These are phyloP conservation scores for Vaccinium darrowii DNA, from an alignment of 148 eudicot genomes.

Conservation along the genomic window DNA sequence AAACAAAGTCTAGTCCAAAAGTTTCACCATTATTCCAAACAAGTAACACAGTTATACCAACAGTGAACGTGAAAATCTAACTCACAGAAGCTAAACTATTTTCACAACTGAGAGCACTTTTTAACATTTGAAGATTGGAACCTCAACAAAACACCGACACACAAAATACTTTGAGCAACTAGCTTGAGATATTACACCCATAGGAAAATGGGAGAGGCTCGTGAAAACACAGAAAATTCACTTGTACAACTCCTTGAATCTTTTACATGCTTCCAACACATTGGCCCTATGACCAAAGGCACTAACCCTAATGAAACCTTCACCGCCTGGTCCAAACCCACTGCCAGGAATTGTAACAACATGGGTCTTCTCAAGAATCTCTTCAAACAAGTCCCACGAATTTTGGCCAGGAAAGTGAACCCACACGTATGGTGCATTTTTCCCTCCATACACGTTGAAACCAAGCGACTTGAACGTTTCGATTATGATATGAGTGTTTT, in stretches of 20 bases:
- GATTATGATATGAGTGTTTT: slow-evolving; percentile 60
- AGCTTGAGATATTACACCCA: not conserved
- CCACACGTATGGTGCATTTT: slow-evolving; percentile 89
- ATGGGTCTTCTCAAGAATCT: slow-evolving; percentile 69
- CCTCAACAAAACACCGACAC: not conserved
- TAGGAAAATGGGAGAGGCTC: not conserved
- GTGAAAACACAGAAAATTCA: slow-evolving; percentile 19
- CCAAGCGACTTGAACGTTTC: slow-evolving; percentile 59
- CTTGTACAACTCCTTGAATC: slow-evolving; percentile 88
- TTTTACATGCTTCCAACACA: slow-evolving; percentile 81
- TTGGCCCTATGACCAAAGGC: slow-evolving; percentile 75
- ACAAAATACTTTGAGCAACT: not conserved
- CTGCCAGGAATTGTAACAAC: slow-evolving; percentile 74
- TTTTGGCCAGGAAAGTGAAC: slow-evolving; percentile 78
- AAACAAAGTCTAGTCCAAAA: not conserved
- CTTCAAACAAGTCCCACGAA: slow-evolving; percentile 76
- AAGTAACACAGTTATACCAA: not conserved
- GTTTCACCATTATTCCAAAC: slow-evolving; percentile 4
- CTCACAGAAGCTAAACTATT: not conserved
- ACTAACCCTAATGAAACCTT: slow-evolving; percentile 67
- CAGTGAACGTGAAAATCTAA: not conserved
- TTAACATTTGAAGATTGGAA: not conserved
- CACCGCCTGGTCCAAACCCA: slow-evolving; percentile 79
- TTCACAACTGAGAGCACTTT: not conserved
- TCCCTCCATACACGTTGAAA: slow-evolving; percentile 65